Evolutionary conservation across 176 grass and related monocot species (phyloP).

Genomic region (Ensete ventricosum): DNA sequence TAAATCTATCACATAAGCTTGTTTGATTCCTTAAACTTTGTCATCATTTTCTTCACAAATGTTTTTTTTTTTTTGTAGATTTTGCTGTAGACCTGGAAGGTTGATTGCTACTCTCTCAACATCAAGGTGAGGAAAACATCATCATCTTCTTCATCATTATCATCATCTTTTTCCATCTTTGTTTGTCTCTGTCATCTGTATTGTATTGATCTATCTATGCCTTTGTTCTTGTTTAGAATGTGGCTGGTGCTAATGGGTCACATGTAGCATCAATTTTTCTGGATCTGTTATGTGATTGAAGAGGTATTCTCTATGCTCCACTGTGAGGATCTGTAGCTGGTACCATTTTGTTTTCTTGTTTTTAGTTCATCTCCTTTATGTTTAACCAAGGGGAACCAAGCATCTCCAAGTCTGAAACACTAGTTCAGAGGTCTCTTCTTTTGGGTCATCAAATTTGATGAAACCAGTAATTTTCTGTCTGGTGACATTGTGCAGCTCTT

Average conservation of each 20-base stretch:
- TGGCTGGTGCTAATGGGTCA: not conserved
- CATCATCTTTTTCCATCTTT: not conserved
- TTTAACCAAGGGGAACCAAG: not conserved
- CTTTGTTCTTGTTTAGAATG: not conserved
- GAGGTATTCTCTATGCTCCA: not conserved
- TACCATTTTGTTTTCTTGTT: not conserved
- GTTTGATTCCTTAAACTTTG: not conserved
- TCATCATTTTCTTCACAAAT: not conserved
- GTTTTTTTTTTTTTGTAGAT: not conserved
- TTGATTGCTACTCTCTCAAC: not conserved
- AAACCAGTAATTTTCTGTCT: not conserved
- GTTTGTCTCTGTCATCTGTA: not conserved
- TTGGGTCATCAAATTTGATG: not conserved
- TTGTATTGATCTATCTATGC: constrained; percentile 2
- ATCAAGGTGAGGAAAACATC: not conserved
- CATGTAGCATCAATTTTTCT: not conserved
- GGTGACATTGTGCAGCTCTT: not conserved
- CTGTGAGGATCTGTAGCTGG: not conserved
- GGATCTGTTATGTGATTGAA: not conserved
- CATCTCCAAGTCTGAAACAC: not conserved
- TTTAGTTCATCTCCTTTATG: not conserved
- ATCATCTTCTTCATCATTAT: not conserved
- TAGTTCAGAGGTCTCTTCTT: not conserved
- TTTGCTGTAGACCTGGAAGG: not conserved
- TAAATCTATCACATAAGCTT: not conserved